phyloP scores from a whole-genome alignment of 2,329 filamentous ascomycete species.

The Fusarium albidum region DNA sequence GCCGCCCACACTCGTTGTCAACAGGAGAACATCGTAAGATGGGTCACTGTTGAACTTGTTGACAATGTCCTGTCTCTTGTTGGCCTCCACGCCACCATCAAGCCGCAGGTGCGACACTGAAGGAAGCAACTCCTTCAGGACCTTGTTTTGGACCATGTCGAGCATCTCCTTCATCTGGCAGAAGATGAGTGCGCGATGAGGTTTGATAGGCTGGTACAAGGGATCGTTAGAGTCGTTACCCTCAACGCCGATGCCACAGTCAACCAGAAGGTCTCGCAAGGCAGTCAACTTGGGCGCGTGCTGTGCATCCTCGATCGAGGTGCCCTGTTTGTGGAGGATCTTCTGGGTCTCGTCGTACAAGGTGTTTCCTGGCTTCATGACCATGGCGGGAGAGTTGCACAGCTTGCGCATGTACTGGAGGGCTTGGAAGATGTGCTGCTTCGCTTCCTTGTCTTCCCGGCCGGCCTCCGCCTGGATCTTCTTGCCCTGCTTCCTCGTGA shows the following conservation, averaged over 20 bases:
- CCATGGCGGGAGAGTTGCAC: constrained; percentile 95
- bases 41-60: constrained; percentile 99
- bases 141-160: constrained; percentile 96
- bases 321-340: constrained; percentile 79
- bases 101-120: constrained; percentile 93
- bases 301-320: constrained; percentile 80
- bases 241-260: constrained; percentile 92
- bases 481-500: constrained; percentile 91
- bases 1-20: constrained; percentile 95
- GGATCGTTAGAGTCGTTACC: constrained; percentile 67
- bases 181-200: constrained; percentile 94
- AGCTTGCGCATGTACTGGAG: constrained; percentile 99
- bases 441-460: constrained; percentile 87
- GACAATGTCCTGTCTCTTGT: constrained; percentile 94
- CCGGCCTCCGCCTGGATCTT: constrained; percentile 85
- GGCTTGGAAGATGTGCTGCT: constrained; percentile 99
- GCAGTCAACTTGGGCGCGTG: constrained; percentile 95
- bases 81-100: constrained; percentile 91
- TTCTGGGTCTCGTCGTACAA: constrained; percentile 89
- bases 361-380: constrained; percentile 93
- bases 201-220: constrained; percentile 84
- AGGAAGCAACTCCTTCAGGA: constrained; percentile 89
- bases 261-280: constrained; percentile 91
- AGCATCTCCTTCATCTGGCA: constrained; percentile 99
- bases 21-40: constrained; percentile 90